A percentile compares a stretch with the other conserved stretches of the same genome.
phyloP scores from a whole-genome alignment of 352 stramenopile genomes.

The Pythium apleroticum region DNA sequence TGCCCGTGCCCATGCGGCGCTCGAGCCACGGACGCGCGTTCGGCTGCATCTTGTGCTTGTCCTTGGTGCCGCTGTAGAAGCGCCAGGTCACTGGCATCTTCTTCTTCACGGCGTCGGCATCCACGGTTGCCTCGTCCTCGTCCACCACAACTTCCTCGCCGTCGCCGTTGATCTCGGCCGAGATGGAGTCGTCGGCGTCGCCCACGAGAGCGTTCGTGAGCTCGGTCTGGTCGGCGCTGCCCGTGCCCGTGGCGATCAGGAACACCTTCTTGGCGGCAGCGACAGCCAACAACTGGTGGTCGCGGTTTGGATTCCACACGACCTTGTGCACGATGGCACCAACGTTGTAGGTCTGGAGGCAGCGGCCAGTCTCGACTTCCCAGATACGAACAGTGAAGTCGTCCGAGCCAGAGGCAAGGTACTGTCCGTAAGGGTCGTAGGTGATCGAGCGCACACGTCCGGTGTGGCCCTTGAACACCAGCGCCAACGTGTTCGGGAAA shows the following conservation, averaged over 20 bases:
- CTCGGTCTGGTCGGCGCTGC: conserved; percentile 91
- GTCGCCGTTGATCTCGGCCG: conserved; percentile 47
- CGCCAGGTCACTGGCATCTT: conserved; percentile 92
- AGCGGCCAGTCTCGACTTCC: conserved; percentile 95
- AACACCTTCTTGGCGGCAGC: conserved; percentile 90
- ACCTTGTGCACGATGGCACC: conserved; percentile 90
- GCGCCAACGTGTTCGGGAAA: conserved; percentile 95
- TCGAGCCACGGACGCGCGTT: conserved; percentile 59
- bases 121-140: conserved; percentile 67
- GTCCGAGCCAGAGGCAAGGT: conserved; percentile 94
- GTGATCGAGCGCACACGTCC: conserved; percentile 92
- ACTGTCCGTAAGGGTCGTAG: conserved; percentile 97
- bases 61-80: conserved; percentile 82
- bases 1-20: conserved; percentile 74
- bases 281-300: conserved; percentile 95
- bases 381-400: conserved; percentile 96
- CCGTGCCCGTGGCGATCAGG: conserved; percentile 94
- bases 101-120: conserved; percentile 79
- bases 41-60: conserved; percentile 68
- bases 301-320: conserved; percentile 96
- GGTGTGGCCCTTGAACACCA: conserved; percentile 89
- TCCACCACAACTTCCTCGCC: conserved; percentile 55
- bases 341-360: conserved; percentile 92
- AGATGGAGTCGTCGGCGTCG: conserved; percentile 75
- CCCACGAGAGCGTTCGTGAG: conserved; percentile 94